Evolutionary conservation across 2,329 filamentous ascomycete genomes (phyloP), one percentile per base, ranked within the genome.

Genomic region (Fusarium nanum): DNA sequence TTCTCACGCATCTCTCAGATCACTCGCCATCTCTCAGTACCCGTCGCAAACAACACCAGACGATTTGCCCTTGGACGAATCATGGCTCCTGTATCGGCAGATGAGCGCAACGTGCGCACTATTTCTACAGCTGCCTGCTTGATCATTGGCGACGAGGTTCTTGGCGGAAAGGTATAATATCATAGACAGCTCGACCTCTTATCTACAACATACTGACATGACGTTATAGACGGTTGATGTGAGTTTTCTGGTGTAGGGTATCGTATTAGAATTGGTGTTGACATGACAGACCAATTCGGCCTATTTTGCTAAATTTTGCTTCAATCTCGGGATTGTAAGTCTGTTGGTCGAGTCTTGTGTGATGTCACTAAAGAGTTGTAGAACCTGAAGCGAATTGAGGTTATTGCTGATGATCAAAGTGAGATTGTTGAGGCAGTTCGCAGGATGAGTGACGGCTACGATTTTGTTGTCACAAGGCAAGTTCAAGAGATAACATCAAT

Each of bases 131-230:
- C 95, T 13, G 95, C 92, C 60, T 97, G 93, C 80, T 82, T 98
- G 70, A 94, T 99, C 64, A 98, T 99, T 75, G 95, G 95, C n/a
- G 95, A 98, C 81, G 95, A 98, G 80, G 94, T 98, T 7, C 85
- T 98, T 6, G 94, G 94, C 23, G 95, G 96, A 75, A 98, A 98
- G 91, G 94, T 93, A 79, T 70, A 49, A 34, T 22, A 18, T n/a
- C 27, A 28, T 41, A 41, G 9, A 30, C 27, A 20, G 10, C 37
- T 61, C 16, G 20, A 20, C 40, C 27, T 30, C 10, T 22, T 54
- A 12, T 22, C 27, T 30, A 14, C 11, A 22, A 41, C 42, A 45
- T 40, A 53, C 65, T 69, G 40, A 68, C 56, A 47, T 28, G 22
- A 28, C 34, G 11, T 13, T 47, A 28, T 53, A 81, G 78, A 80